These are phyloP conservation scores for Taiwanofungus camphoratus DNA, from an alignment of 1,284 basidiomycete genomes.

Conservation along the genomic window DNA sequence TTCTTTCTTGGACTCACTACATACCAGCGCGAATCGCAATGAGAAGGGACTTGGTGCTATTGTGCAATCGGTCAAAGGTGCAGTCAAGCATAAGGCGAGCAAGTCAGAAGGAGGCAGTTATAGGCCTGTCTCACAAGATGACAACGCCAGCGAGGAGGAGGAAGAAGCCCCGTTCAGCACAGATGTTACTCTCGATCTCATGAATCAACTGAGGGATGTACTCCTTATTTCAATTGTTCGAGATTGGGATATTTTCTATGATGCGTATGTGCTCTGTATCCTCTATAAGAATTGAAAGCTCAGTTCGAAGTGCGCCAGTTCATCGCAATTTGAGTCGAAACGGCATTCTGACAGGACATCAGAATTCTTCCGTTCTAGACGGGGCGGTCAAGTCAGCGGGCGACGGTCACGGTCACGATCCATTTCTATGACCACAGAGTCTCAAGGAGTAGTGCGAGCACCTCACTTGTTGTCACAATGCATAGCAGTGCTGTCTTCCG, in stretches of 20 bases:
- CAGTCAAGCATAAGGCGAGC: constrained; percentile 33
- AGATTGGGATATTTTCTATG: constrained; percentile 52
- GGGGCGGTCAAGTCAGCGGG: constrained; percentile 12
- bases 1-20: constrained; percentile 38
- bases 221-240: constrained; percentile 48
- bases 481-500: constrained; percentile 54
- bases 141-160: constrained; percentile 46
- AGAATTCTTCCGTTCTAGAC: constrained; percentile 6
- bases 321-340: no score
- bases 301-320: constrained; percentile 8
- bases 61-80: constrained; percentile 40
- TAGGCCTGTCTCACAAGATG: constrained; percentile 27
- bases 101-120: constrained; percentile 18
- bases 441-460: constrained; percentile 27
- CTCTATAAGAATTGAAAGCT: no score
- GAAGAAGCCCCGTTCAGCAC: constrained; percentile 43
- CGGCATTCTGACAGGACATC: constrained; percentile 8
- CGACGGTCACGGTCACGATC: constrained; percentile 40
- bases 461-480: constrained; percentile 53
- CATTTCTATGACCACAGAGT: constrained; percentile 44
- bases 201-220: constrained; percentile 57
- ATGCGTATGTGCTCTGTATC: constrained; percentile 39
- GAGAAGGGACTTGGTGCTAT: constrained; percentile 36
- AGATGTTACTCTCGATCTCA: constrained; percentile 54
- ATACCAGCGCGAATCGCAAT: constrained; percentile 13